Percentiles rank a stretch among this genome's conserved stretches.
Evolutionary conservation across 208 protist species (phyloP).

Genomic region (Porcisia hertigi): DNA sequence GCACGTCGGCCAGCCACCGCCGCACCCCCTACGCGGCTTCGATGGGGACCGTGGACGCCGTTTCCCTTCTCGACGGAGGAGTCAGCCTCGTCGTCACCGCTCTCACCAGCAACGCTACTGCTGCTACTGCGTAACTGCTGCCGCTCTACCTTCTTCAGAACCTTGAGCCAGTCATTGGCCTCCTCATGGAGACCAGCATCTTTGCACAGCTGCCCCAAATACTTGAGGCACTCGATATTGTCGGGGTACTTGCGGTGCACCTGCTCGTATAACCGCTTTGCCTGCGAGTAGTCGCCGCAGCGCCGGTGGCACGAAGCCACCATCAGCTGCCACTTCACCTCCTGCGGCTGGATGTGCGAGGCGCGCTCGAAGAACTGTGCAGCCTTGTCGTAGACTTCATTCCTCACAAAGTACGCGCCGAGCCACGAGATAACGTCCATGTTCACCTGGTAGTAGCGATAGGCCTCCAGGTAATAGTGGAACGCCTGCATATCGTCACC

Average conservation of each 20-base stretch:
- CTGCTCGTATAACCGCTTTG: conserved; percentile 93
- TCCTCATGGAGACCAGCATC: conserved; percentile 88
- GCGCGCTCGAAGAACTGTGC: conserved; percentile 97
- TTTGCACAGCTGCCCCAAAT: conserved; percentile 95
- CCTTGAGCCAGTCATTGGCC: conserved; percentile 90
- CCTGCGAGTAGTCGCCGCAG: conserved; percentile 89
- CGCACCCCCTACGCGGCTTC: conserved; percentile 11
- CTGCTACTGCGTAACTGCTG: conserved; percentile 54
- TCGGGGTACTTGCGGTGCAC: conserved; percentile 93
- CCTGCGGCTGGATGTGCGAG: conserved; percentile 94
- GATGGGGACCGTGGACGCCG: conserved; percentile 10
- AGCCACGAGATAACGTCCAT: conserved; percentile 98
- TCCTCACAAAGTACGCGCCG: conserved; percentile 97
- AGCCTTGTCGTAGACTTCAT: conserved; percentile 97
- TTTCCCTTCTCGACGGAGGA: conserved; percentile 21
- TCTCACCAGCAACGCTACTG: conserved; percentile 18
- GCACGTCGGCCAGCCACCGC: conserved; percentile 28
- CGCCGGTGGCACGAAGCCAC: conserved; percentile 95
- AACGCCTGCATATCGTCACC: conserved; percentile 94
- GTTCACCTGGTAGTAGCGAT: conserved; percentile 96
- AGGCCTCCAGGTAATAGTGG: conserved; percentile 95
- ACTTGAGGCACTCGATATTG: conserved; percentile 95
- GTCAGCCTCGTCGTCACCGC: conserved; percentile 27
- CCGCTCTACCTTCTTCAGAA: conserved; percentile 80
- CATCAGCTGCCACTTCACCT: conserved; percentile 97